Evolutionary conservation across 768 basidiomycete species (phyloP), one percentile per base, ranked within the genome.

Genomic region (Kwoniella bestiolae): DNA sequence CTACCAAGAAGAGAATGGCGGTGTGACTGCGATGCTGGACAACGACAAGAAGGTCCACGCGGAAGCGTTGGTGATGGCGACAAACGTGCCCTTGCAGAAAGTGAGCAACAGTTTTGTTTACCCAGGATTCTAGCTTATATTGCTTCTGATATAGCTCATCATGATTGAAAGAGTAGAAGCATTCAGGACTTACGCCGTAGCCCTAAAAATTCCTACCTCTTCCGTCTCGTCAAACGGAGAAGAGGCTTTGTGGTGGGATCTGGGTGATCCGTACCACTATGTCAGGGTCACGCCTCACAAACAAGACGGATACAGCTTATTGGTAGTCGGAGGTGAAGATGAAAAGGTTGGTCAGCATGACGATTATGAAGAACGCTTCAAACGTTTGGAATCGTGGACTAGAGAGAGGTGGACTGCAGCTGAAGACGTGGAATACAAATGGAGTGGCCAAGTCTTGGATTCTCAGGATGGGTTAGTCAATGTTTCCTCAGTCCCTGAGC

Each of bases 311-410:
- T 60, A 70, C 26, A 70, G 66, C 35, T 28, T 70, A 29, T 41
- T 70, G 32, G 69, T 70, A 0, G 69, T 70, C 14, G 69, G 69
- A 21, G 69, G 69, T 14, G 66, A 70, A 49, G 69, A 70, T 49
- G 69, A 70, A 41, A 70, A 70, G 38, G 65, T 70, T 29, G 69
- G 69, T 14, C 65, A 70, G 41, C 69, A 70, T 25, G 66, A 67
- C 31, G 69, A 70, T 45, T 63, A 64, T 32, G 61, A 67, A 26
- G 66, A 67, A 45, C 23, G 69, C 47, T 70, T 60, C 44, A n/a
- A 63, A 38, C 51, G 66, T n/a, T 57, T 70, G 45, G 66, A 60
- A 47, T 26, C 55, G 7, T 70, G 69, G 69, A 59, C 69, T 5
- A 45, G 59, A 53, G 69, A 70, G 58, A 56, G 66, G 29, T 70